Evolutionary conservation across 176 grass and related monocot species (phyloP), one percentile per base, ranked within the genome.

Genomic region (Oryza brachyantha): DNA sequence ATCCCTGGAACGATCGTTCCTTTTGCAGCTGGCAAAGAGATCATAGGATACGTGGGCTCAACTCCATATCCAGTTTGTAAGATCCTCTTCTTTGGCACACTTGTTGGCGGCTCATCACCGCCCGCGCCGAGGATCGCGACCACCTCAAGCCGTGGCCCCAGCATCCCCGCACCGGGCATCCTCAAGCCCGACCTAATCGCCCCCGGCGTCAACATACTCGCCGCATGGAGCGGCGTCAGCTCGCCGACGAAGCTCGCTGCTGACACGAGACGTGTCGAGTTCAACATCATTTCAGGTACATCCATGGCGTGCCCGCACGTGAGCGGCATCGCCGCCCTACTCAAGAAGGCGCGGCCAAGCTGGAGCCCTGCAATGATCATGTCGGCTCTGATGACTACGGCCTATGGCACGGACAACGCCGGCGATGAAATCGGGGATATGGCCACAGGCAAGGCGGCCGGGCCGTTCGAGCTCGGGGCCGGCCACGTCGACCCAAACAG

Each of bases 301-400:
- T 90, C 91, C 38, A 87, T 93, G 81, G 50, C 87, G 0, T 93
- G 91, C 81, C 91, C 91, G 0, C 91, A 84, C n/a, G 91, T 90
- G 11, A 93, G 91, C 70, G 91, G 91, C 68, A n/a, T 93, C 36
- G 87, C 81, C 1, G 84, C 84, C 25, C 29, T 93, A 66, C 87
- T 93, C 48, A 77, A 74, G 9, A 58, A 57, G 26, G 72, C 54
- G 28, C 43, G 58, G 1, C 87, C 87, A 0, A 17, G 64, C 6
- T 89, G 87, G 87, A 89, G 87, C 66, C 82, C 87, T 0, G 72
- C 82, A 4, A 72, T 52, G 40, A 70, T 89, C 48, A 89, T 81
- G 59, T 91, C 85, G 0, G 89, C 89, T 1, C 36, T 88, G 8
- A 91, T 91, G 85, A 91, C 85, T 17, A 91, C 89, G 0, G 89